These are phyloP conservation scores for Hyphopichia khmerensis DNA, from an alignment of 1,139 yeast genomes.

Conservation along the genomic window DNA sequence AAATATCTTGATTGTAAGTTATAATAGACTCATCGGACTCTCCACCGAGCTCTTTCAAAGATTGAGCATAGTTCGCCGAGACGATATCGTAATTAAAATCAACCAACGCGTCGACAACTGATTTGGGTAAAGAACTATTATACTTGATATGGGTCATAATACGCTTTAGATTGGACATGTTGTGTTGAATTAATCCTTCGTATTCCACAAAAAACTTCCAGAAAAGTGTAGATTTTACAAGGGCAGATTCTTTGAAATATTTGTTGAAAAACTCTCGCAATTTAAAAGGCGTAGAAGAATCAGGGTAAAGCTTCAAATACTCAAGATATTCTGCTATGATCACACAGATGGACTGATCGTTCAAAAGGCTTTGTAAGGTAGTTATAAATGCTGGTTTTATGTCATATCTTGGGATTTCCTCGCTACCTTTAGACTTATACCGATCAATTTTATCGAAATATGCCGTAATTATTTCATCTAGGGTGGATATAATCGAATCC, in stretches of 20 bases:
- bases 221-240: slow-evolving; percentile 44
- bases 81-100: slow-evolving; percentile 20
- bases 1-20: slow-evolving; percentile 20
- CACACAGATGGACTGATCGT: slow-evolving; percentile 31
- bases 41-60: slow-evolving; percentile 11
- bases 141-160: slow-evolving; percentile 44
- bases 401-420: neutral
- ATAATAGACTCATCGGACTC: slow-evolving; percentile 21
- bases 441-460: slow-evolving; percentile 17
- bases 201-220: slow-evolving; percentile 59
- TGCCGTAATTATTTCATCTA: slow-evolving; percentile 17
- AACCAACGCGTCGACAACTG: slow-evolving; percentile 39
- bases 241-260: slow-evolving; percentile 33
- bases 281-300: slow-evolving; percentile 1
- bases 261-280: slow-evolving; percentile 41
- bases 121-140: slow-evolving; percentile 47
- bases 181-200: slow-evolving; percentile 42
- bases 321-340: slow-evolving; percentile 22
- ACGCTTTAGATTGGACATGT: slow-evolving; percentile 41
- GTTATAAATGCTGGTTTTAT: slow-evolving; percentile 4
- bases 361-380: slow-evolving; percentile 15
- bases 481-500: slow-evolving; percentile 6
- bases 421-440: neutral
- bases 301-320: slow-evolving; percentile 3
- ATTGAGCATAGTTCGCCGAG: slow-evolving; percentile 23